phyloP scores from a whole-genome alignment of 129 eudicot genomes.

The Apium graveolens region DNA sequence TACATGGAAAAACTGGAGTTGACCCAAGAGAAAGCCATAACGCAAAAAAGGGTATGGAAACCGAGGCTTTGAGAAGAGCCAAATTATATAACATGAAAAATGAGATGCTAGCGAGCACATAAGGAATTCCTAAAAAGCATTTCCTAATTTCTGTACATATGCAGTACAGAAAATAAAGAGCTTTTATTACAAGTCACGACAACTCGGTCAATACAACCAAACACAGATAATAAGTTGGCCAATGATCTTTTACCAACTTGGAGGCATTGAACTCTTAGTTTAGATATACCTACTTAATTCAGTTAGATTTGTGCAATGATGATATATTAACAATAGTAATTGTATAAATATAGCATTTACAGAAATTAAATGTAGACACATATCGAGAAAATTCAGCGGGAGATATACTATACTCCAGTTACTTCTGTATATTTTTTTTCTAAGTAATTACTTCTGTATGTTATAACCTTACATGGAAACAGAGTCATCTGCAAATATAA shows the following conservation, averaged over 20 bases:
- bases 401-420: background rate
- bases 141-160: slow-evolving; percentile 67
- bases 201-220: background rate
- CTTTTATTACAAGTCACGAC: background rate
- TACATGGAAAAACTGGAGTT: no score
- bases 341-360: background rate
- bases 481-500: background rate
- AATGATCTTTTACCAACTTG: background rate
- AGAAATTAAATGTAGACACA: background rate
- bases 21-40: no score
- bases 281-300: background rate
- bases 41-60: no score
- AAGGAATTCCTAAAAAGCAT: slow-evolving; percentile 88
- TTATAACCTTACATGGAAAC: background rate
- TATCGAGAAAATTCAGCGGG: background rate
- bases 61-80: no score
- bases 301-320: background rate
- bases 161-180: background rate
- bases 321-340: background rate
- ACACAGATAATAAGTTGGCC: background rate
- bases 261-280: background rate
- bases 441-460: background rate
- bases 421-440: no score
- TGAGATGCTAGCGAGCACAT: no score
- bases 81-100: no score